Evolutionary conservation across 2,329 filamentous ascomycete genomes (phyloP), one percentile per base, ranked within the genome.

Genomic region (Hypomyces perniciosus): DNA sequence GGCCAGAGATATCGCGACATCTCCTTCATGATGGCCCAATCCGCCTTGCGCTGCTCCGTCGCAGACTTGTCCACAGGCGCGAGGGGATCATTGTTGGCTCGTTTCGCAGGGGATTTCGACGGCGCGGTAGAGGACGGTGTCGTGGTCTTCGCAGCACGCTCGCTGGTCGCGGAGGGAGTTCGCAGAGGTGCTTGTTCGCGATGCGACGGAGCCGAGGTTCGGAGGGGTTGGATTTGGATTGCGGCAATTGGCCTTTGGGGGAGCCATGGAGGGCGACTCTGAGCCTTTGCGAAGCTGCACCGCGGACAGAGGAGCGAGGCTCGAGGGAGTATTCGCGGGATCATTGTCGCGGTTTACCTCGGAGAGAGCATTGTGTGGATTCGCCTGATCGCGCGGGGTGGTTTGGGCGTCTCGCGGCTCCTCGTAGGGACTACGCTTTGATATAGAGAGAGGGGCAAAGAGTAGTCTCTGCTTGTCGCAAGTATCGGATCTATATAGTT

Each of bases 11-110:
- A 99, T 55, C 85, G 85, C 54, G 86, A 85, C 92, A 99, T 97
- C 68, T 99, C 92, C 71, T 88, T 95, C 77, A 99, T 93, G 59
- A 99, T 99, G 44, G 91, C 91, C 92, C 92, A 96, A 65, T 99
- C 93, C 7, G 91, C 92, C 72, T 91, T 95, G 61, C 93, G 83
- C 77, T 99, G 95, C 71, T 96, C 89, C 61, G 91, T 84, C 20
- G 83, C 85, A 46, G 82, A 83, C 59, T 71, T 72, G 20, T 71
- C 68, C 30, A 59, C 57, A 8, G 52, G 41, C 30, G 62, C 62
- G 41, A 71, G 65, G 43, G 66, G 65, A 44, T 70, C 67, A 55
- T 57, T 57, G 9, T 57, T 59, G 30, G 54, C 56, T 28, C 56
- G 12, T 39, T 54, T 59, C 7, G 59, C 59, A 9, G 27, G 28